These are phyloP conservation scores for Sugiyamaella neomexicana DNA, from an alignment of 1,139 yeast species.

Conservation along the genomic window DNA sequence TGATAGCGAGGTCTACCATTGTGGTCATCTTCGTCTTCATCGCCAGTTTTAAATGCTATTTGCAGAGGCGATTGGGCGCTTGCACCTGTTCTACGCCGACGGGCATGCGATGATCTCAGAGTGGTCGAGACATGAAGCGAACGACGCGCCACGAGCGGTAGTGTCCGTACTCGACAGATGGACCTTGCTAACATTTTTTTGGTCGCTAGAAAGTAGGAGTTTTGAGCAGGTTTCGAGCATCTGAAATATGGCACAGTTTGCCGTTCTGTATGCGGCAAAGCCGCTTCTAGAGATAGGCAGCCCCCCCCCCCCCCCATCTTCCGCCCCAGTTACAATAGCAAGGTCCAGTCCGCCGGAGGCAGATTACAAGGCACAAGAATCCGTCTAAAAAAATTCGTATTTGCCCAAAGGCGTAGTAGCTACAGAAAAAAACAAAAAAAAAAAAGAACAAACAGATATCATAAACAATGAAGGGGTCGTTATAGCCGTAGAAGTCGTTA, in stretches of 20 bases:
- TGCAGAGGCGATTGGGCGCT: conserved; percentile 34
- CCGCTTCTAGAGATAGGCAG: not conserved
- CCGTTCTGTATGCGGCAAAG: not conserved
- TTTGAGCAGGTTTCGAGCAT: not conserved
- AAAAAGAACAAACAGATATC: not conserved
- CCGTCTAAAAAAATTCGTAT: not conserved
- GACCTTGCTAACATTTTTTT: conserved; percentile 3
- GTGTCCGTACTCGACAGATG: not conserved
- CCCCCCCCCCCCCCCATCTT: no score
- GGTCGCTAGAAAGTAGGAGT: not conserved
- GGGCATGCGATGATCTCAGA: conserved; percentile 2
- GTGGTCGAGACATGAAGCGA: not conserved
- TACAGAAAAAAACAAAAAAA: not conserved
- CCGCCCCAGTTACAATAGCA: no score
- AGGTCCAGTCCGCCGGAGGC: no score
- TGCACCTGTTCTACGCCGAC: conserved; percentile 13
- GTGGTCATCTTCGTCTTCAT: conserved; percentile 35
- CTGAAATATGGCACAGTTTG: not conserved
- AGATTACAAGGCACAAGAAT: not conserved
- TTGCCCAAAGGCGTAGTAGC: not conserved
- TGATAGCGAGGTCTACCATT: conserved; percentile 29
- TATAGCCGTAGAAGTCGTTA: not conserved
- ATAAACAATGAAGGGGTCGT: not conserved
- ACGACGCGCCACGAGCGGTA: not conserved
- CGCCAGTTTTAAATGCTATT: conserved; percentile 36